Base-by-base conservation (phyloP, 164 flowering plant species). In the Dillenia suffruticosa region DNA sequence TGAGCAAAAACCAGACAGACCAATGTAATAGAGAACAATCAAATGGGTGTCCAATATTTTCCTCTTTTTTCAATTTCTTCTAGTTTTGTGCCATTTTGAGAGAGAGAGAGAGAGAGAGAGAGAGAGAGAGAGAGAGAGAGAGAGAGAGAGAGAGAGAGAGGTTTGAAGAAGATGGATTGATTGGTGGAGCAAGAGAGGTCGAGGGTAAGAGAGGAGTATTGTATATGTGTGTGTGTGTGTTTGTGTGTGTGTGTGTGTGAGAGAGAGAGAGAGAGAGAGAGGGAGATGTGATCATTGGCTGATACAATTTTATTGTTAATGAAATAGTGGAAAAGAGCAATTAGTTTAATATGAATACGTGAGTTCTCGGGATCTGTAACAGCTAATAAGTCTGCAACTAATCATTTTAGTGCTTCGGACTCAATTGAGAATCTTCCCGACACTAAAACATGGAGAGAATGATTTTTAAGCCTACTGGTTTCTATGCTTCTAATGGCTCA, bases 391-490 rank as follows among this genome's bases (percentile, higher is more conserved):
- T 80, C 59, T 62, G 68, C 58, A 68, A 48, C 43, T 59, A 77
- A 72, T 71, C 70, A 76, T 73, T 57, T 76, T 72, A 76, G 68
- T 62, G 64, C 48, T 70, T 85, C 78, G 85, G 88, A 78, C 70
- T 72, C 69, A 76, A n/a, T 70, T 77, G 76, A 73, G 69, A 71
- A 63, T 62, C 60, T 72, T 61, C 70, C 87, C 84, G 72, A 82
- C 89, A 84, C 61, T 63, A 77, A 82, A 78, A 26, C 86, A 78
- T 81, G 84, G 83, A 67, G 65, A 73, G 86, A 83, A 82, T 82
- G 84, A 79, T 77, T 71, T 76, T 59, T 61, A 62, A 46, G 61
- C 46, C 40, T n/a, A 26, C 59, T 67, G 22, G 10, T 46, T 3
- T 53, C 26, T 12, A 53, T 64, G 55, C 54, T 73, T 45, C 46